These are phyloP conservation scores for Ganoderma lingzhi DNA, from an alignment of 1,284 basidiomycete species.

Conservation along the genomic window DNA sequence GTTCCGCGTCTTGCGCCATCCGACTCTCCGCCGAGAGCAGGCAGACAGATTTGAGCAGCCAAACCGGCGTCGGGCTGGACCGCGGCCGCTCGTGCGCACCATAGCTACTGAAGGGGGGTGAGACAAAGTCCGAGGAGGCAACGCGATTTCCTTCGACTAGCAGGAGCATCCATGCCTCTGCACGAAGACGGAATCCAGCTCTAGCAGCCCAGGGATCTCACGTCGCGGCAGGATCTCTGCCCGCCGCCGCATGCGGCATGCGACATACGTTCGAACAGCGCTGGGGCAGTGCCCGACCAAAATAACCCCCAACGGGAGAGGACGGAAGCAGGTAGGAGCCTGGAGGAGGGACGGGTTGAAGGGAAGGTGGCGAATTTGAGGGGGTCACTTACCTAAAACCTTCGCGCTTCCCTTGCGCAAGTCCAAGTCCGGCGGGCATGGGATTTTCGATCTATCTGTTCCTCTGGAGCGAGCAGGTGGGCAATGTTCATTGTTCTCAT, in stretches of 20 bases:
- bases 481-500: too few species aligned
- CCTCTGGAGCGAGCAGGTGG: background rate
- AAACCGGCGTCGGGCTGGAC: background rate
- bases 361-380: background rate
- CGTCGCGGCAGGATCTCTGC: background rate
- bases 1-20: background rate
- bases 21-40: background rate
- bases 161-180: background rate
- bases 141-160: background rate
- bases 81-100: background rate
- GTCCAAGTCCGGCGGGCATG: background rate
- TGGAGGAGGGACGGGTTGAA: background rate
- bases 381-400: background rate
- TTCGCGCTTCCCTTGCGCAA: background rate
- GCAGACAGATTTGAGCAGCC: background rate
- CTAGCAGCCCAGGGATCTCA: background rate
- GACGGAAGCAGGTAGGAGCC: too few species aligned
- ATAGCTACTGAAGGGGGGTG: too few species aligned
- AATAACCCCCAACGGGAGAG: background rate
- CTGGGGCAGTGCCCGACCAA: background rate
- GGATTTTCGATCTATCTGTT: background rate
- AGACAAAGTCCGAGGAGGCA: background rate
- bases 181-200: background rate
- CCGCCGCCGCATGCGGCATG: background rate
- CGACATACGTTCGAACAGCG: background rate